Evolutionary conservation across 1,139 yeast species (phyloP).

Genomic region (Magnusiomyces tetraspermus): DNA sequence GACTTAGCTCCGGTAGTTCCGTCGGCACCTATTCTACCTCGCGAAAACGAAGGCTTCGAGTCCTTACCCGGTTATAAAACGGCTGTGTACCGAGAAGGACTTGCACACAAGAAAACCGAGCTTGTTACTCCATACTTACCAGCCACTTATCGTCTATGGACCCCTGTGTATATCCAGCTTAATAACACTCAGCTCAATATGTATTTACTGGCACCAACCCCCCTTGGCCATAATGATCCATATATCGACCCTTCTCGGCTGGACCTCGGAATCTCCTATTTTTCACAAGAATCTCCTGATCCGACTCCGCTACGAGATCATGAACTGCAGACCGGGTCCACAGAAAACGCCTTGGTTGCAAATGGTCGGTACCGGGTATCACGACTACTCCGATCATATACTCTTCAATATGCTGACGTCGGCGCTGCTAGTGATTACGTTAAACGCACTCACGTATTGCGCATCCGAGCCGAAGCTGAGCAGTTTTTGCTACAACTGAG

Average conservation of each 20-base stretch:
- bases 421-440: slow-evolving; percentile 65
- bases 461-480: slow-evolving; percentile 59
- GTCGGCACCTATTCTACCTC: slow-evolving; percentile 21
- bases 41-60: slow-evolving; percentile 30
- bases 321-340: slow-evolving; percentile 4
- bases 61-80: slow-evolving; percentile 30
- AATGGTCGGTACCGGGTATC: slow-evolving; percentile 2
- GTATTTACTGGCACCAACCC: background rate
- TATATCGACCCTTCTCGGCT: background rate
- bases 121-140: slow-evolving; percentile 29
- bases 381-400: slow-evolving; percentile 34
- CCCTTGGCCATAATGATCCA: background rate
- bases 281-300: slow-evolving; percentile 1
- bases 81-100: slow-evolving; percentile 27
- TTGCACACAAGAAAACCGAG: slow-evolving; percentile 30
- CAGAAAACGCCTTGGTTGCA: background rate
- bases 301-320: slow-evolving; percentile 1
- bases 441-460: slow-evolving; percentile 47
- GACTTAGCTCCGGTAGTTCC: slow-evolving; percentile 24
- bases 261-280: background rate
- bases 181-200: slow-evolving; percentile 50
- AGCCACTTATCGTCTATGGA: slow-evolving; percentile 43
- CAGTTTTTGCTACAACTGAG: slow-evolving; percentile 52
- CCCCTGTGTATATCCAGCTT: slow-evolving; percentile 43
- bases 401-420: slow-evolving; percentile 58